Base-by-base conservation (phyloP, 176 grass and related monocot genomes). In the Canna indica region DNA sequence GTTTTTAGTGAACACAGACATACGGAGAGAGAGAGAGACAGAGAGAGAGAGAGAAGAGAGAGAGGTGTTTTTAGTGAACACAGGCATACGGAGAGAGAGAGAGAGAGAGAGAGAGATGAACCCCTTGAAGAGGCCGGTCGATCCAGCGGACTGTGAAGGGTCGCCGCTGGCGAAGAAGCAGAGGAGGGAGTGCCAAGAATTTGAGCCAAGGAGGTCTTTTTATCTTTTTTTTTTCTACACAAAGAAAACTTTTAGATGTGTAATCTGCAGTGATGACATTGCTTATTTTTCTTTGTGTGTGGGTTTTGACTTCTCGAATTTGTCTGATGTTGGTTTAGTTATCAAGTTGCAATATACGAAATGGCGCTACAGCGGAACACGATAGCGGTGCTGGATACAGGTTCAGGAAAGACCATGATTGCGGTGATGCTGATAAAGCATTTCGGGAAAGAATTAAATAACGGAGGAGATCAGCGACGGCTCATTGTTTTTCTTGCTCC, bases 361-460 rank as follows among this genome's bases (percentile, higher is more conserved):
- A 83, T 87, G 70, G 88, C 93, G 26, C 68, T 41, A 71, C 70
- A 15, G 31, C 54, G 69, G 20, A 96, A 96, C 81, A 91, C 92
- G 53, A 96, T 96, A 14, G 88, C 74, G 3, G 79, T 96, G 83
- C 81, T 96, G 33, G 88, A 96, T 46, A 96, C 92, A 0, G 92
- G 85, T 47, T 59, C 88, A 0, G 92, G 85, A 53, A 96, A 87
- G 79, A 96, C 92, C 22, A 96, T 96, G 88, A 89, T 91, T 27
- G 83, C 92, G 3, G 77, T 89, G 27, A 96, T 96, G 92, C 86
- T 96, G 34, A 91, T 96, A 59, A 86, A 85, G 35, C 38, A 89
- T 35, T 69, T 91, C 41, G 78, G 50, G 59, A 69, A 68, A 28
- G 64, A 83, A n/a, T 77, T 64, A 50, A 79, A 45, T 67, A 20